Conservation (phyloP, 345 rosid genomes). For the Euphorbia peplus region DNA sequence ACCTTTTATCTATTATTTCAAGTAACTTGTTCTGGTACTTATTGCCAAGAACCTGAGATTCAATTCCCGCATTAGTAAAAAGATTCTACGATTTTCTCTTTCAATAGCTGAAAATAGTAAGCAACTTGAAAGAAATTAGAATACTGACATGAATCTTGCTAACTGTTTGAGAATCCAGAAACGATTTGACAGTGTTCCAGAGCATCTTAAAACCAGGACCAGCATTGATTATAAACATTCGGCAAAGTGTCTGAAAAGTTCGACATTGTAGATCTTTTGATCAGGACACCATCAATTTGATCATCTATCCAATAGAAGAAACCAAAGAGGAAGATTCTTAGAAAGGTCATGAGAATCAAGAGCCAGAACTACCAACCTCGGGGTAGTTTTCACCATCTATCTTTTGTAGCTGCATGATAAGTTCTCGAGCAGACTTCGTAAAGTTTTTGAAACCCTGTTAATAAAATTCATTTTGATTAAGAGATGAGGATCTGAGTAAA, state of each 20-base stretch:
- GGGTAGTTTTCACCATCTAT: conserved; percentile 34
- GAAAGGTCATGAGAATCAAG: conserved; percentile 1
- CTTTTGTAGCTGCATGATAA: conserved; percentile 28
- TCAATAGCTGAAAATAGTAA: neutral
- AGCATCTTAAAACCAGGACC: conserved; percentile 31
- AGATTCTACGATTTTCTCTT: neutral
- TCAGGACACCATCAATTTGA: neutral
- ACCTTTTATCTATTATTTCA: conserved; percentile 31
- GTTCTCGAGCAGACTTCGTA: conserved; percentile 27
- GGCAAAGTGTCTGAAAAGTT: conserved; percentile 25
- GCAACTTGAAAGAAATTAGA: neutral
- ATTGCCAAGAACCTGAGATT: conserved; percentile 29
- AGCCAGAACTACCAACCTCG: conserved; percentile 19
- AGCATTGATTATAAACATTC: conserved; percentile 30
- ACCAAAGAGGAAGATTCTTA: neutral
- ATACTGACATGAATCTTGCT: conserved; percentile 32
- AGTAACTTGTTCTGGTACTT: conserved; percentile 32
- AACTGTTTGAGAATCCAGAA: conserved; percentile 31
- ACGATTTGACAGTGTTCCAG: conserved; percentile 31
- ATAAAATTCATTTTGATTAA: neutral
- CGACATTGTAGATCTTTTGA: neutral
- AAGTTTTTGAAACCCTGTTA: conserved; percentile 26
- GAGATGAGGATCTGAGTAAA: neutral
- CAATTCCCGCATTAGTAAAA: neutral
- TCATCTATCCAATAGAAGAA: neutral